Percentiles rank a stretch among this genome's conserved stretches.
These are phyloP conservation scores for Coemansia biformis DNA, from an alignment of 192 early-diverging fungal genomes.

Conservation along the genomic window DNA sequence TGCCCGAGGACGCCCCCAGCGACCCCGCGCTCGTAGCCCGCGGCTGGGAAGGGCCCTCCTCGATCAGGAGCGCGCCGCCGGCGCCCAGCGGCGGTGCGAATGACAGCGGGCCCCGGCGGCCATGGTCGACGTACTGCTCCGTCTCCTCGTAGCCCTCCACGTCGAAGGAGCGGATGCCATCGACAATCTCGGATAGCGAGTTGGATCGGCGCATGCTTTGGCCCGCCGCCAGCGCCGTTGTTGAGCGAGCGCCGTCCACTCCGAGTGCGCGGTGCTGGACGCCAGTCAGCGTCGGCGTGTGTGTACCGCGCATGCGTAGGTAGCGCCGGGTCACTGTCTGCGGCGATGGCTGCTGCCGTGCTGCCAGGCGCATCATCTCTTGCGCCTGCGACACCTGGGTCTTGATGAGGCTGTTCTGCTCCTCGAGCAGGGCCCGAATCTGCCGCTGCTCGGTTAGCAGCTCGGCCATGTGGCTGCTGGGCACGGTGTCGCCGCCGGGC, in stretches of 20 bases:
- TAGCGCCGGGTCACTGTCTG: slow-evolving; percentile 42
- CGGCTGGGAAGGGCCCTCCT: slow-evolving; percentile 4
- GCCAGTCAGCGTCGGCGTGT: slow-evolving; percentile 19
- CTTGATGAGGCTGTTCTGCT: slow-evolving; percentile 41
- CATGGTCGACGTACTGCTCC: slow-evolving; percentile 15
- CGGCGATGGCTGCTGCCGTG: slow-evolving; percentile 32
- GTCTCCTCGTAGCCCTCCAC: slow-evolving; percentile 49
- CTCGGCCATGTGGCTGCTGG: slow-evolving; percentile 16
- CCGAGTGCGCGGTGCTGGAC: slow-evolving; percentile 2
- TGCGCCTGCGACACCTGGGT: slow-evolving; percentile 42
- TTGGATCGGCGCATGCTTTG: slow-evolving; percentile 31
- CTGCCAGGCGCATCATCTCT: slow-evolving; percentile 35
- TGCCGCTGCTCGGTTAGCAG: slow-evolving; percentile 44
- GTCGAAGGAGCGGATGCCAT: slow-evolving; percentile 42
- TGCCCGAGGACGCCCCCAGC: slow-evolving; percentile 12
- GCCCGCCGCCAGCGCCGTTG: too few relatives aligned
- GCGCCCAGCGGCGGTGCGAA: slow-evolving; percentile 12
- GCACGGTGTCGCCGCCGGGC: background rate
- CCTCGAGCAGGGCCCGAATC: slow-evolving; percentile 36
- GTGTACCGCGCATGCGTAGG: slow-evolving; percentile 39
- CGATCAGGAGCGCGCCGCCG: background rate
- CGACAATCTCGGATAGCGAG: slow-evolving; percentile 45
- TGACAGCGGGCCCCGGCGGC: slow-evolving; percentile 10
- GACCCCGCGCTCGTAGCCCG: slow-evolving; percentile 1
- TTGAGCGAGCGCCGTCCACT: background rate